Conservation (phyloP, 2,329 filamentous ascomycete species). For the Claviceps cyperi region DNA sequence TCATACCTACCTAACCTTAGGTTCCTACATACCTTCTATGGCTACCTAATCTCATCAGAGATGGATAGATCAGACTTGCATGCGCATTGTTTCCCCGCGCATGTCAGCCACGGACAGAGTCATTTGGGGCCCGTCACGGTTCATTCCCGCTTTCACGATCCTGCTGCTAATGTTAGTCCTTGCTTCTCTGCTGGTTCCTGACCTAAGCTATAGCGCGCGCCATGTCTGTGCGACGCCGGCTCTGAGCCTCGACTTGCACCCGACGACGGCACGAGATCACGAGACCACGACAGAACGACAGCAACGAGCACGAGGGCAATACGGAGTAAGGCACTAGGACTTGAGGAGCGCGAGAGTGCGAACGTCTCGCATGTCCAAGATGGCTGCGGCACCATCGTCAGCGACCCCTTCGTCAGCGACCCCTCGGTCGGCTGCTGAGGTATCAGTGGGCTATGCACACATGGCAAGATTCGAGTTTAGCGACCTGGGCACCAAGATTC, state of each 20-base stretch:
- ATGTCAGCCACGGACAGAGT: too few relatives aligned
- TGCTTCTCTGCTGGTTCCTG: not conserved
- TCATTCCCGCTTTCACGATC: not conserved
- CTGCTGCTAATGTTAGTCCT: not conserved
- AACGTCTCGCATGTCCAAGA: not conserved
- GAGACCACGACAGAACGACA: not conserved
- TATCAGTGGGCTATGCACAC: slow-evolving; percentile 16
- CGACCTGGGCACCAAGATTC: slow-evolving; percentile 75
- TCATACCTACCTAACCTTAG: too few relatives aligned
- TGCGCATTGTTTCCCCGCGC: too few relatives aligned
- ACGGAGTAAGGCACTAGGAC: too few relatives aligned
- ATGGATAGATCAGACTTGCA: too few relatives aligned
- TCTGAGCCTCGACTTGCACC: not conserved
- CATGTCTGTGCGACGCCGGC: slow-evolving; percentile 6
- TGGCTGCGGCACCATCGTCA: slow-evolving; percentile 15
- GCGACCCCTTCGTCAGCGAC: slow-evolving; percentile 20
- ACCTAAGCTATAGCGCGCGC: slow-evolving; percentile 1
- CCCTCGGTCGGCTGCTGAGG: slow-evolving; percentile 16
- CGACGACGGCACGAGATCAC: slow-evolving; percentile 5
- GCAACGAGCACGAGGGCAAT: too few relatives aligned
- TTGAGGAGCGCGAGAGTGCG: slow-evolving; percentile 1
- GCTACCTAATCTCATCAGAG: too few relatives aligned
- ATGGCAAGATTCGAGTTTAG: slow-evolving; percentile 72
- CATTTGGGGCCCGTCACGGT: not conserved
- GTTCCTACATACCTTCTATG: too few relatives aligned